Evolutionary conservation across 1,284 basidiomycete genomes (phyloP), one percentile per base, ranked within the genome.

Genomic region (Xerocomus amazonicus): DNA sequence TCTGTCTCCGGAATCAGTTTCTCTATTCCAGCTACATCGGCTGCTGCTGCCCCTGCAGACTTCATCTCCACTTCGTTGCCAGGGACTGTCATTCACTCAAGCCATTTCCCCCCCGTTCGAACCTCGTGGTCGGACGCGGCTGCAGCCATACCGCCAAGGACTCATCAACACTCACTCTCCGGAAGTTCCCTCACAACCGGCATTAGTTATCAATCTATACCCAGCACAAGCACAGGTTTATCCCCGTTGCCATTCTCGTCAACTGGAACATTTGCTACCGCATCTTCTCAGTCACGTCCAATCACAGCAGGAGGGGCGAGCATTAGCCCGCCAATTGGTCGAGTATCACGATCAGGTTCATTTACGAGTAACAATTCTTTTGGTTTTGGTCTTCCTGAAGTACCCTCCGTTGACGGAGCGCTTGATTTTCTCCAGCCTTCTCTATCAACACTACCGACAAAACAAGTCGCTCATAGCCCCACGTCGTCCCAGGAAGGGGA

Each of bases 311-410:
- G 52, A 39, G 55, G 54, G 0, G 45, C 58, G 0, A 62, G 64
- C 10, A 69, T 70, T 39, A 69, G 62, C 50, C 70, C 72, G 6
- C 70, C 77, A 19, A 68, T 78, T 45, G 79, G 77, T 34, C 75
- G 84, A 48, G 74, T 81, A 66, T 81, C 80, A 39, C 78, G 83
- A 43, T 86, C 84, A 23, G 77, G 80, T 33, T 86, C 84, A 12
- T 72, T 85, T 47, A 82, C 72, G 29, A 70, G 68, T 49, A 55
- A 62, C 50, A 68, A 70, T 45, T 66, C 75, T n/a, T 79, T 80
- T 57, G 68, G 76, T 19, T 77, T 70, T 52, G 67, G 67, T 42
- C 60, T 70, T 29, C 61, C 70, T 17, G 62, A 66, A 43, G 62
- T 64, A n/a, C 62, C 65, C 28, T 50, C 59, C 14, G 52, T 39